Conservation (phyloP, 306 rosid genomes). For the Rosa persica region DNA sequence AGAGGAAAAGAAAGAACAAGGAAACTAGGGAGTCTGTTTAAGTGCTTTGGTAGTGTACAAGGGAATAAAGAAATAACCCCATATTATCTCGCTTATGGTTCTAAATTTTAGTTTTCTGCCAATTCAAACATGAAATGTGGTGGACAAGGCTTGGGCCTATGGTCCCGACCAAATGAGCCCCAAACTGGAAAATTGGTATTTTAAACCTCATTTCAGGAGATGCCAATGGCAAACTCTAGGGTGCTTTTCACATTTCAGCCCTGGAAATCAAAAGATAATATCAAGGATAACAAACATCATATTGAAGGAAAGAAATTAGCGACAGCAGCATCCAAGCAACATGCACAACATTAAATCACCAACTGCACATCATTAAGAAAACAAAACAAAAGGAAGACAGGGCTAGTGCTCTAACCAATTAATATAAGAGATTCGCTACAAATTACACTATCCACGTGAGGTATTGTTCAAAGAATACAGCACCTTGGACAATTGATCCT, state of each 20-base stretch:
- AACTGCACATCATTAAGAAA: neutral
- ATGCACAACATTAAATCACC: neutral
- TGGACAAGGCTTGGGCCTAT: too few relatives aligned
- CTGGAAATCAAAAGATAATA: neutral
- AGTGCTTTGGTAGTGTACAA: constrained; percentile 16
- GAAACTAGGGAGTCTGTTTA: constrained; percentile 21
- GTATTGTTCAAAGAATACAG: constrained; percentile 43
- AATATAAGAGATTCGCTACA: constrained; percentile 3
- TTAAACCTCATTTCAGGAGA: too few relatives aligned
- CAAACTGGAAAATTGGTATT: too few relatives aligned
- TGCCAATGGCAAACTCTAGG: too few relatives aligned
- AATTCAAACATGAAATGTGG: neutral
- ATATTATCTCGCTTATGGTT: neutral
- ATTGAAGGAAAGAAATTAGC: neutral
- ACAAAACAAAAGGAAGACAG: neutral
- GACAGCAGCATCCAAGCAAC: neutral
- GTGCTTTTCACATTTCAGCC: neutral
- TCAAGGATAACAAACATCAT: neutral
- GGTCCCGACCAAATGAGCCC: too few relatives aligned
- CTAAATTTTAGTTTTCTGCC: neutral
- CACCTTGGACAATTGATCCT: constrained; percentile 33
- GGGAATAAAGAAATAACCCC: constrained; percentile 11
- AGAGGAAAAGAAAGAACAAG: constrained; percentile 31
- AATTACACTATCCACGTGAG: constrained; percentile 21
- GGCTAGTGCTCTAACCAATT: neutral